Evolutionary conservation across 2,329 filamentous ascomycete species (phyloP), one percentile per base, ranked within the genome.

Genomic region (Fusarium aywerte): DNA sequence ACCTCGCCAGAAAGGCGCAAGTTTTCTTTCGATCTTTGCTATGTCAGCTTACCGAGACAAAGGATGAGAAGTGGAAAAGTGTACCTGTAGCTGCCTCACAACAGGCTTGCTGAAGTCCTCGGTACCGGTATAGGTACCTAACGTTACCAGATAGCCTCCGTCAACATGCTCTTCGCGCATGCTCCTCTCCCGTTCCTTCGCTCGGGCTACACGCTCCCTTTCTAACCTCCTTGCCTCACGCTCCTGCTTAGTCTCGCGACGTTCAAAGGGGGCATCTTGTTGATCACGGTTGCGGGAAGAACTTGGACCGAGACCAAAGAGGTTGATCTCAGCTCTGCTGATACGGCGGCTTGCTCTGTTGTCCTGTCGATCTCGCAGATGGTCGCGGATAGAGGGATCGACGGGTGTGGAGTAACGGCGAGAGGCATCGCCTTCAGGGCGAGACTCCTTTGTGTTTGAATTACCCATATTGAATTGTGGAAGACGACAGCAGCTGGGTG

Each of bases 1-100:
- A 7, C 96, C 96, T 75, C 91, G 90, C 93, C 95, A 99, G 78
- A 99, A 99, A 0, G 96, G 96, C 39, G 96, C 96, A 64, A 99
- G 80, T 65, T 91, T 90, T 70, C 96, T 87, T 79, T 99, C 96
- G 76, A 99, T 93, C 95, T 98, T 65, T 42, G n/a, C 8, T 4
- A 44, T 54, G 66, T 76, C 50, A 73, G 65, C 49, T 55, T 58
- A 49, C 33, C 27, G n/a, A 6, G 27, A 27, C 21, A 20, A 23
- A 8, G 7, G 39, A 21, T 7, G 15, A 18, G 18, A 12, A 18
- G 6, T 15, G 8, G n/a, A 13, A 39, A 21, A 29, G 73, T 81
- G 74, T 85, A 97, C 93, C 90, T 96, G 95, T 55, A 99, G 82
- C 77, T 97, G 94, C 69, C 96, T 88, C 56, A 98, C 95, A 45